phyloP scores from a whole-genome alignment of 2,329 filamentous ascomycete species.

The Emericellopsis atlantica region DNA sequence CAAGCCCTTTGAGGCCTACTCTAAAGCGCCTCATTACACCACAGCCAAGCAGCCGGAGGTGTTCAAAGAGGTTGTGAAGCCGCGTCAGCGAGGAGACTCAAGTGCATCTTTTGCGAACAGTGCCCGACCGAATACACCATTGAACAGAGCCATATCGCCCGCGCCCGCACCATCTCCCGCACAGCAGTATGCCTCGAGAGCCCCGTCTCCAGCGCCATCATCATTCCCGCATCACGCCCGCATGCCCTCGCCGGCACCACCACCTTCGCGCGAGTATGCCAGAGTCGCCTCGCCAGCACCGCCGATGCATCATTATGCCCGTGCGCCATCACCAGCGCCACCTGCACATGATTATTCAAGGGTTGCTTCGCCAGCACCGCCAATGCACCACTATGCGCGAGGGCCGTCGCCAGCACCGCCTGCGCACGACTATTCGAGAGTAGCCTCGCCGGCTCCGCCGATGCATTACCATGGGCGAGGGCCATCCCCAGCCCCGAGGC shows the following conservation, averaged over 20 bases:
- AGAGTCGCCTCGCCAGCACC: conserved; percentile 17
- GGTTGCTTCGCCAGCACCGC: conserved; percentile 15
- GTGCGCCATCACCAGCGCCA: conserved; percentile 22
- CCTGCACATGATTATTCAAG: conserved; percentile 11
- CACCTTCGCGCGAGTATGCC: conserved; percentile 12
- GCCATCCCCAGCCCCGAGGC: conserved; percentile 6
- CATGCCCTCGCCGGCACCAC: conserved; percentile 21
- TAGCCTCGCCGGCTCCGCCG: conserved; percentile 22
- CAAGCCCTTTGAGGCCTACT: conserved; percentile 55
- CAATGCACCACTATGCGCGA: conserved; percentile 8
- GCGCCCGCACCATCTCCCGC: conserved; percentile 15
- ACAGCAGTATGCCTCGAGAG: conserved; percentile 16
- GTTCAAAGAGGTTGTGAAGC: conserved; percentile 30
- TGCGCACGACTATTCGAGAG: conserved; percentile 12
- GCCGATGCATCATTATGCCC: conserved; percentile 6
- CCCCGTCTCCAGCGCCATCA: conserved; percentile 17
- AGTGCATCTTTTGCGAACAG: conserved; percentile 19
- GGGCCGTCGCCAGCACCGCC: conserved; percentile 26
- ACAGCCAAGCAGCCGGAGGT: conserved; percentile 48
- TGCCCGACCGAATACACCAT: conserved; percentile 9
- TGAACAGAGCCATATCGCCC: conserved; percentile 13
- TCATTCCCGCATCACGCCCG: conserved; percentile 10
- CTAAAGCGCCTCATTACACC: conserved; percentile 53
- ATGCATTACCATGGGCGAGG: conserved; percentile 4
- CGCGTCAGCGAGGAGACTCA: conserved; percentile 26